These are phyloP conservation scores for Cyclotella cryptica DNA, from an alignment of 108 stramenopile genomes.

Conservation along the genomic window DNA sequence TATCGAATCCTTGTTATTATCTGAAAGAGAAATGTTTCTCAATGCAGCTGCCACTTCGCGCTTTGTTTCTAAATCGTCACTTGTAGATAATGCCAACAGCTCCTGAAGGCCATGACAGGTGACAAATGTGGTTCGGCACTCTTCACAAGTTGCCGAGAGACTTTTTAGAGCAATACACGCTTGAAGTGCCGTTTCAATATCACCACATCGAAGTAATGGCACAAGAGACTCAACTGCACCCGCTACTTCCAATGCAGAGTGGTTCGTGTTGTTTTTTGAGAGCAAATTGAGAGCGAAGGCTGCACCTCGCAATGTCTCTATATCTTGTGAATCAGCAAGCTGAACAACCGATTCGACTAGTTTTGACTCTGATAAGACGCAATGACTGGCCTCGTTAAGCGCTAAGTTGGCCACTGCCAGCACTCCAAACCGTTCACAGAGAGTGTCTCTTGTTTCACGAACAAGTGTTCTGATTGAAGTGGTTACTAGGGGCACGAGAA, in stretches of 20 bases:
- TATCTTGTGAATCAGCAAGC: constrained; percentile 67
- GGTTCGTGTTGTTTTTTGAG: constrained; percentile 70
- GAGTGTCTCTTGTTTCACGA: constrained; percentile 55
- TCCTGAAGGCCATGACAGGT: constrained; percentile 79
- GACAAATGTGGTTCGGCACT: constrained; percentile 72
- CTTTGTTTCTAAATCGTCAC: constrained; percentile 77
- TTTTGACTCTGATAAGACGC: constrained; percentile 67
- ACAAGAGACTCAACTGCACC: constrained; percentile 64
- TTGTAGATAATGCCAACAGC: constrained; percentile 64
- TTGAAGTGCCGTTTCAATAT: constrained; percentile 72
- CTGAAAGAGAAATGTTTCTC: constrained; percentile 74
- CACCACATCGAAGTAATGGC: constrained; percentile 73
- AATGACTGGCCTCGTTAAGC: constrained; percentile 69
- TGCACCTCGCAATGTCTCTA: constrained; percentile 73
- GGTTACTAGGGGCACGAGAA: constrained; percentile 60
- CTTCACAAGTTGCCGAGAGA: constrained; percentile 61
- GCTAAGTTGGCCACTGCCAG: constrained; percentile 83
- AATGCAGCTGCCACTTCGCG: constrained; percentile 82
- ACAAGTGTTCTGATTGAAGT: constrained; percentile 58
- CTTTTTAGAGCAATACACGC: constrained; percentile 72
- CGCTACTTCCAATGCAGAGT: constrained; percentile 66
- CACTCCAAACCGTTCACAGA: constrained; percentile 65
- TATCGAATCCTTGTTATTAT: constrained; percentile 84
- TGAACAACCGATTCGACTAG: constrained; percentile 58
- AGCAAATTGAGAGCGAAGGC: constrained; percentile 78